These are phyloP conservation scores for Aphanomyces euteiches DNA, from an alignment of 352 stramenopile genomes.

Conservation along the genomic window DNA sequence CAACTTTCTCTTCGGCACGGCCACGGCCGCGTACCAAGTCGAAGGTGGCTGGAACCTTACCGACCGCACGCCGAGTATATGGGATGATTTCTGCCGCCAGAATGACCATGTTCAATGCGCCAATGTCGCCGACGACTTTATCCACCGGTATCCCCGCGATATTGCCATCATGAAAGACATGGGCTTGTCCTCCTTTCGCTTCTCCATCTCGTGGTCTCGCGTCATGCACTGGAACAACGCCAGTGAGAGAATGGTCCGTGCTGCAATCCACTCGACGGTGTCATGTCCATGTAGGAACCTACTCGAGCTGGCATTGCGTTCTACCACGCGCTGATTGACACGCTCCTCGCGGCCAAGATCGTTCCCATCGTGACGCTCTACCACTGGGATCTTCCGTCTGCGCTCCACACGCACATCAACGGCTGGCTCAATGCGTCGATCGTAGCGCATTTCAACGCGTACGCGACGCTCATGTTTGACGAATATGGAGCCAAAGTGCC, in stretches of 20 bases:
- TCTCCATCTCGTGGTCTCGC: conserved; percentile 91
- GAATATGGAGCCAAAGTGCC: conserved; percentile 89
- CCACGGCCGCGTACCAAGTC: conserved; percentile 91
- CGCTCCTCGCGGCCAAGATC: conserved; percentile 69
- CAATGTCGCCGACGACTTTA: conserved; percentile 92
- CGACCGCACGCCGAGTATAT: conserved; percentile 83
- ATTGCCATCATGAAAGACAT: conserved; percentile 90
- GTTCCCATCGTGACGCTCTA: conserved; percentile 93
- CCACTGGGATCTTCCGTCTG: conserved; percentile 93
- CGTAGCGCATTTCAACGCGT: conserved; percentile 78
- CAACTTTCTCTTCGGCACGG: conserved; percentile 83
- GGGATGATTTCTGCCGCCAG: conserved; percentile 89
- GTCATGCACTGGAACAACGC: conserved; percentile 78
- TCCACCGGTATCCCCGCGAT: conserved; percentile 87
- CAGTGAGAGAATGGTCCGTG: conserved; percentile 36
- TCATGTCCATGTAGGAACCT: conserved; percentile 30
- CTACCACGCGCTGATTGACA: conserved; percentile 91
- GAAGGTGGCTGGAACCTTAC: conserved; percentile 86
- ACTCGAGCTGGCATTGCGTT: conserved; percentile 89
- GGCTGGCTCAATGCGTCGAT: conserved; percentile 66
- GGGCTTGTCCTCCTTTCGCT: conserved; percentile 89
- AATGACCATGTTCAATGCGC: conserved; percentile 71
- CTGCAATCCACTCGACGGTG: neutral
- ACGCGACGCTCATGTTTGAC: conserved; percentile 86
- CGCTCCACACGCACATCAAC: conserved; percentile 76